phyloP scores from a whole-genome alignment of 306 rosid genomes.

The Citrullus colocynthis region DNA sequence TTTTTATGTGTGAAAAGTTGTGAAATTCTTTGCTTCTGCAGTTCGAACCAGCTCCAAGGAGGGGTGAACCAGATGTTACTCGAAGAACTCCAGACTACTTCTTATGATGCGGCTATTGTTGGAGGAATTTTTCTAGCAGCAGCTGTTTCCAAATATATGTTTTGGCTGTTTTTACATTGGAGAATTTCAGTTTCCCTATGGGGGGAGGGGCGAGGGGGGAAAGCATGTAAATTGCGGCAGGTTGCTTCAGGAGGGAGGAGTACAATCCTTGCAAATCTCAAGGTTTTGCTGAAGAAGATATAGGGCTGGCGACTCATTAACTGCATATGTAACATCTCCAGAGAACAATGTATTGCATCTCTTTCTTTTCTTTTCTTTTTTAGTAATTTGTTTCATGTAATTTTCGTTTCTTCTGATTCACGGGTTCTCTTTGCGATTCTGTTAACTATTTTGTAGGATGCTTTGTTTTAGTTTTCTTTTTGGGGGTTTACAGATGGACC shows the following conservation, averaged over 20 bases:
- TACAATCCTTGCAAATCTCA: constrained; percentile 2
- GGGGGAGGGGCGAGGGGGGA: background rate
- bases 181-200: constrained; percentile 7
- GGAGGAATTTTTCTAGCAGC: background rate
- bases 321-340: constrained; percentile 12
- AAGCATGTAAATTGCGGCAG: constrained; percentile 8
- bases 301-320: constrained; percentile 7
- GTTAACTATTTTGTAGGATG: constrained; percentile 7
- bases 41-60: constrained; percentile 98
- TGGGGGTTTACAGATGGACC: constrained; percentile 12
- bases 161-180: constrained; percentile 7
- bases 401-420: background rate
- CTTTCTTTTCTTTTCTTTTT: background rate
- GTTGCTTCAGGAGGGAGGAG: background rate
- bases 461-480: background rate
- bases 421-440: background rate
- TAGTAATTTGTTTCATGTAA: constrained; percentile 1
- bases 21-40: constrained; percentile 19
- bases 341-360: constrained; percentile 3
- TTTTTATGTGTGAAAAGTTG: background rate
- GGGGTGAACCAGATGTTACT: constrained; percentile 94
- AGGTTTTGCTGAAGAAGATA: constrained; percentile 1
- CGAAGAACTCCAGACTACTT: constrained; percentile 92
- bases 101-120: constrained; percentile 33
- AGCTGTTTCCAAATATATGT: background rate